Conservation (phyloP, 345 rosid genomes). For the Citrus sp. region DNA sequence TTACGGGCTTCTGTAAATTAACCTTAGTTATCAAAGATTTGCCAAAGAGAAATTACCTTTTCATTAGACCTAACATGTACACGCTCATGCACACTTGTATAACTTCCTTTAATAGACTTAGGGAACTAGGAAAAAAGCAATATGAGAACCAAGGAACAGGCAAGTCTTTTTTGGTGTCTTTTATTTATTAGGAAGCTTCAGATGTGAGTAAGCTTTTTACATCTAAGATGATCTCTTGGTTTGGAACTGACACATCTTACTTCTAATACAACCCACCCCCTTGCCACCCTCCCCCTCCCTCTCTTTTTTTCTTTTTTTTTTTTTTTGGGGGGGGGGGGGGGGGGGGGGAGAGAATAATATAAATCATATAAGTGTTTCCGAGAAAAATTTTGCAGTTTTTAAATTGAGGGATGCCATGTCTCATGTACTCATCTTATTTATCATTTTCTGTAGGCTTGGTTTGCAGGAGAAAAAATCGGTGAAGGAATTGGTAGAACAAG, state of each 20-base stretch:
- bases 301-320: no score
- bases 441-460: slow-evolving; percentile 62
- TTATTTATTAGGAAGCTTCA: slow-evolving; percentile 4
- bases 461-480: slow-evolving; percentile 79
- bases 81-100: not conserved
- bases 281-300: no score
- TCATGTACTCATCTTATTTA: slow-evolving; percentile 9
- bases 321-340: no score
- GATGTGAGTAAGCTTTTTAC: not conserved
- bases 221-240: slow-evolving; percentile 4
- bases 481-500: slow-evolving; percentile 83
- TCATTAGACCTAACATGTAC: not conserved
- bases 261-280: not conserved
- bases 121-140: not conserved
- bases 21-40: slow-evolving; percentile 4
- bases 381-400: not conserved
- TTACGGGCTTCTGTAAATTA: not conserved
- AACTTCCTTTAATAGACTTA: not conserved
- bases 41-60: not conserved
- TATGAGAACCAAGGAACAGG: not conserved
- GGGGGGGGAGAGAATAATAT: not conserved
- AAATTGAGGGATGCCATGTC: not conserved
- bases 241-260: not conserved
- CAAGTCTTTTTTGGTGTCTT: not conserved
- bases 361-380: not conserved